A percentile compares a stretch with the other conserved stretches of the same genome.
Evolutionary conservation across 139 green algal genomes (phyloP).

Genomic region (Marvania coccoides): DNA sequence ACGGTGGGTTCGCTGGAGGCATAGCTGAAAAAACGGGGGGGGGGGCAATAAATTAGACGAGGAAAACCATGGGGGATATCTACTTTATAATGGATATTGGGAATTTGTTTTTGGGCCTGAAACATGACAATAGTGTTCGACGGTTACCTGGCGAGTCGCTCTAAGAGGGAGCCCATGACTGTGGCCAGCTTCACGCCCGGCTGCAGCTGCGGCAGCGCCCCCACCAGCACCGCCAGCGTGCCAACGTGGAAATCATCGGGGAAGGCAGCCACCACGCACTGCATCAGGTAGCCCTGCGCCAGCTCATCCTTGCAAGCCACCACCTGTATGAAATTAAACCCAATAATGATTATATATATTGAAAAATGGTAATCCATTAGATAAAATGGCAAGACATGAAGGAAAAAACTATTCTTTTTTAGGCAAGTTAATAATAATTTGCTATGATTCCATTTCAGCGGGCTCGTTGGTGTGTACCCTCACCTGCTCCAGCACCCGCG

Average conservation of each 20-base stretch:
- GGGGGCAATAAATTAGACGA: neutral
- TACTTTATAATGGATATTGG: too few species aligned
- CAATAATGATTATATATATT: slow-evolving; percentile 35
- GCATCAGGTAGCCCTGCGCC: slow-evolving; percentile 99
- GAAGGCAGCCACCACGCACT: slow-evolving; percentile 81
- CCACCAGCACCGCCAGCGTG: slow-evolving; percentile 79
- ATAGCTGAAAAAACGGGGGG: too few species aligned
- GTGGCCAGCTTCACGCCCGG: slow-evolving; percentile 60
- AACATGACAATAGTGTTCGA: neutral
- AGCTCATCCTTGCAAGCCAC: slow-evolving; percentile 93
- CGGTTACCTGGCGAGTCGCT: slow-evolving; percentile 62
- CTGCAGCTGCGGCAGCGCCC: slow-evolving; percentile 77
- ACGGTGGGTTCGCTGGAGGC: slow-evolving; percentile 16
- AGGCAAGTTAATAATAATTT: too few species aligned
- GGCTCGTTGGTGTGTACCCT: neutral
- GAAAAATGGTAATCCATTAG: too few species aligned
- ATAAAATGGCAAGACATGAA: too few species aligned
- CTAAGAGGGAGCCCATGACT: slow-evolving; percentile 68
- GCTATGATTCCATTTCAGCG: too few species aligned
- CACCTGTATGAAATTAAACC: too few species aligned
- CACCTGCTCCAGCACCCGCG: neutral
- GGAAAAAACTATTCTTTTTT: too few species aligned
- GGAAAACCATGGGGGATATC: neutral
- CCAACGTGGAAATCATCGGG: slow-evolving; percentile 93
- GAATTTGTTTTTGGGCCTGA: neutral